phyloP scores from a whole-genome alignment of 352 stramenopile genomes.

The Phytophthora multivora region DNA sequence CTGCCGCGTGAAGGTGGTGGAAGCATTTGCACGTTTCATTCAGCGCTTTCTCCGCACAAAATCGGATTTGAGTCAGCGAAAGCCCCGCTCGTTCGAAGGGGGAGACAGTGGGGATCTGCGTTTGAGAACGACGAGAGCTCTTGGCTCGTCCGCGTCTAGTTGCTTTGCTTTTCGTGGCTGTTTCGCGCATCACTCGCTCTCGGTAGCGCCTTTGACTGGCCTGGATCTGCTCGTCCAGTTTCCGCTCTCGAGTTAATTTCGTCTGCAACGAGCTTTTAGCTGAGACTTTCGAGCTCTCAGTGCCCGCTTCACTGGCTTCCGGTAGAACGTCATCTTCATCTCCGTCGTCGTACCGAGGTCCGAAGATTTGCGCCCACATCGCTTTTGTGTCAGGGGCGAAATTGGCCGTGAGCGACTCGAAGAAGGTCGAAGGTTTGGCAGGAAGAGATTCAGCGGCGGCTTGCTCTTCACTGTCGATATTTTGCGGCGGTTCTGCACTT shows the following conservation, averaged over 20 bases:
- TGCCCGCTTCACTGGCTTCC: slow-evolving; percentile 4
- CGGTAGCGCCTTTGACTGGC: slow-evolving; percentile 34
- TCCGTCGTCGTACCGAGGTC: slow-evolving; percentile 56
- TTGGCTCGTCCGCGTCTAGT: neutral
- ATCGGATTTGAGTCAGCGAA: slow-evolving; percentile 53
- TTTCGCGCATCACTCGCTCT: slow-evolving; percentile 22
- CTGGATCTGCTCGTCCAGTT: slow-evolving; percentile 53
- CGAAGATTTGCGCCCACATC: slow-evolving; percentile 63
- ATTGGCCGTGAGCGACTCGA: slow-evolving; percentile 36
- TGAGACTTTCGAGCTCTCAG: slow-evolving; percentile 6
- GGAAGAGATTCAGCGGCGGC: neutral
- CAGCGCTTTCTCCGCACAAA: slow-evolving; percentile 62
- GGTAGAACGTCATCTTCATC: slow-evolving; percentile 2
- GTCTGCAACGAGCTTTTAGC: slow-evolving; percentile 31
- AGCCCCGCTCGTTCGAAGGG: slow-evolving; percentile 49
- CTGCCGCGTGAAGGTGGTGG: slow-evolving; percentile 39
- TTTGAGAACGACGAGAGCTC: slow-evolving; percentile 8
- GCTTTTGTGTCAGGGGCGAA: slow-evolving; percentile 46
- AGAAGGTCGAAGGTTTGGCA: slow-evolving; percentile 23
- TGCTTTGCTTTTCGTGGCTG: slow-evolving; percentile 6
- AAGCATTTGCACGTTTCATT: slow-evolving; percentile 45
- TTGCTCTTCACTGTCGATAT: neutral
- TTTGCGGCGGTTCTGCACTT: no score
- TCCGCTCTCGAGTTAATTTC: slow-evolving; percentile 48
- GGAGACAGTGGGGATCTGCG: slow-evolving; percentile 3